Evolutionary conservation across 2,329 filamentous ascomycete species (phyloP).

Genomic region (Fusarium sterilihyphosum): DNA sequence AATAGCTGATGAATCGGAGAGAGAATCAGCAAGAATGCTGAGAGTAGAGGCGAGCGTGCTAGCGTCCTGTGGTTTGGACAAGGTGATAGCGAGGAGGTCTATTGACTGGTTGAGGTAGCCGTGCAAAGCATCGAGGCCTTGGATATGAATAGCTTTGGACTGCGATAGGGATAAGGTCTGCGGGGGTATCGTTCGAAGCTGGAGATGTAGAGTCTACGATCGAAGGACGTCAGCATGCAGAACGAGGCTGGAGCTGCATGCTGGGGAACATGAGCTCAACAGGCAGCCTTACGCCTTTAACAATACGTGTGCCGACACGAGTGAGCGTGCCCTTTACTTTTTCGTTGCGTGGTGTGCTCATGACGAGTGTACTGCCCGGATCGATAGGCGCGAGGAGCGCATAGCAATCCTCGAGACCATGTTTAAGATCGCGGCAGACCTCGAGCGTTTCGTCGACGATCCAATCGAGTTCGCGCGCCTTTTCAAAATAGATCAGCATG

Average conservation of each 20-base stretch:
- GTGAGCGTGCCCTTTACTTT: conserved; percentile 93
- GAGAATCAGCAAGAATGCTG: conserved; percentile 63
- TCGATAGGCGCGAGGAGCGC: conserved; percentile 85
- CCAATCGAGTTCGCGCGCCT: conserved; percentile 66
- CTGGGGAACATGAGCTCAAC: conserved; percentile 32
- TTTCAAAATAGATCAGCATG: conserved; percentile 45
- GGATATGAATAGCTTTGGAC: conserved; percentile 65
- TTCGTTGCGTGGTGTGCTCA: conserved; percentile 88
- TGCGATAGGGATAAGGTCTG: conserved; percentile 61
- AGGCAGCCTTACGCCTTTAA: conserved; percentile 77
- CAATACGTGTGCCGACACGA: conserved; percentile 86
- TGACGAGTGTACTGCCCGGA: conserved; percentile 85
- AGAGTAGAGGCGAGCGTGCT: conserved; percentile 66
- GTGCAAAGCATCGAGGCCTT: conserved; percentile 76
- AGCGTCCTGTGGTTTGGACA: conserved; percentile 68
- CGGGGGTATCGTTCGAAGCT: conserved; percentile 73
- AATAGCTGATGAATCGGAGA: conserved; percentile 61
- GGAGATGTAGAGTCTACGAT: conserved; percentile 76
- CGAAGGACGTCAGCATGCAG: conserved; percentile 9
- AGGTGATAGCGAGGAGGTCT: conserved; percentile 82
- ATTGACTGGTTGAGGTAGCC: conserved; percentile 84
- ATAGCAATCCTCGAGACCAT: conserved; percentile 88
- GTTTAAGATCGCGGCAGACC: conserved; percentile 61
- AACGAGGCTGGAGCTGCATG: conserved; percentile 3
- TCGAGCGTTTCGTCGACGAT: conserved; percentile 61